Base-by-base conservation (phyloP, 2,329 filamentous ascomycete genomes). In the Ceratocystis alfenasii region DNA sequence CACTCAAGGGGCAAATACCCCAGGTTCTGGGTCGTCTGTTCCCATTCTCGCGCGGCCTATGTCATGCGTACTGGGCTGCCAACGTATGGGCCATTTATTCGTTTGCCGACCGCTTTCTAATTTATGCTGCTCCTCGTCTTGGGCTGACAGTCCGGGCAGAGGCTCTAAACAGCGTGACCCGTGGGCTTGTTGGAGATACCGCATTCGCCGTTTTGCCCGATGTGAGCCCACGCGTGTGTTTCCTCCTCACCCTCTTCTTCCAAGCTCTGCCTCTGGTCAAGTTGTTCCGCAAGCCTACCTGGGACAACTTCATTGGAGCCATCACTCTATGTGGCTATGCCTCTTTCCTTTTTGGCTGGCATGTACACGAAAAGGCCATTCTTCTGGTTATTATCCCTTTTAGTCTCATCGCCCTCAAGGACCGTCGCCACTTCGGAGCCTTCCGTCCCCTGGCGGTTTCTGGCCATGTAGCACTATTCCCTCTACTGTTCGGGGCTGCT, bases 81-180 rank as follows among this genome's bases (percentile, higher is more conserved):
- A 99, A 99, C 70, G 79, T 96, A 1, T 99, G 94, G 94, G 93
- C 94, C 0, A 83, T 97, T 73, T 99, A 99, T 76, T 96, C 94
- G 0, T 96, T 97, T 74, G 78, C 82, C 1, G 94, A 99, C 72
- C 83, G 94, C 64, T 76, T 90, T 6, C 74, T 99, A 70, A 96
- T 99, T 68, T 83, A 86, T 71, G 90, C 92, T 71, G 92, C 92
- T 7, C 93, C 94, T 45, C 86, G 85, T 65, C 75, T 97, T 5
- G 88, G 90, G 5, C 78, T 96, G 17, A 74, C 83, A 0, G 80
- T 97, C 64, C 87, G 93, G 70, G 74, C 79, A 62, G 84, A 86
- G 30, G 93, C 93, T 1, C 76, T 96, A 62, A 86, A 87, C 66
- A 97, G 93, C 72, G 91, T 96, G 57, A 99, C 94, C 0, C 84